Base-by-base conservation (phyloP, 129 eudicot genomes). In the Deinandra increscens region DNA sequence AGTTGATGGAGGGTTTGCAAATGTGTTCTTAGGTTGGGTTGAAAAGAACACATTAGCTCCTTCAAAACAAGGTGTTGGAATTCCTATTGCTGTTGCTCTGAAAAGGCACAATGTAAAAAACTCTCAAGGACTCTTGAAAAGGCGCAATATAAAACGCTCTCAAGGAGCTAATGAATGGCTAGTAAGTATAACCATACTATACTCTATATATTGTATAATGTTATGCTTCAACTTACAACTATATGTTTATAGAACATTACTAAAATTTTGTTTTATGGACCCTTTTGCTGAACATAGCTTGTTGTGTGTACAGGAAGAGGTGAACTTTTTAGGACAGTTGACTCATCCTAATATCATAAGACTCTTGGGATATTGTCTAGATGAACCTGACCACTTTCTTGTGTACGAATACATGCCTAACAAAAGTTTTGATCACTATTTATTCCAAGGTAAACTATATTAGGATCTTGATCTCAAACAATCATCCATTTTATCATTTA, bases 31-130 rank as follows among this genome's bases (percentile, higher is more conserved):
- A 20, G 84, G 84, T 53, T 75, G 76, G 79, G 9, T 83, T 1
- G 61, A 79, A 3, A 50, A 67, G 70, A 26, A 60, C 23, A 77
- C 82, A 0, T 68, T 58, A 5, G 50, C 79, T n/a, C 78, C 79
- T n/a, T 75, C 81, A 46, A 53, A 6, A 39, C 10, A 14, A 23
- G 84, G 84, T 12, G 46, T 14, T 55, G 84, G 84, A 62, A 66
- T 75, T 23, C 44, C 59, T 29, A 50, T 83, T 71, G 84, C 75
- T 13, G 63, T 83, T 44, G n/a, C n/a, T n/a, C n/a, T n/a, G n/a
- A 83, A 83, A 63, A 66, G 60, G 67, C 33, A 15, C 5, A 3
- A 22, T 10, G 0, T 18, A 45, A 14, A 13, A 2, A 13, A 50
- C 65, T n/a, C 3, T 4, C 69, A 69, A 15, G 44, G 68, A 7